Evolutionary conservation across 140 eudicot species (phyloP).

Genomic region (Stevia rebaudiana): DNA sequence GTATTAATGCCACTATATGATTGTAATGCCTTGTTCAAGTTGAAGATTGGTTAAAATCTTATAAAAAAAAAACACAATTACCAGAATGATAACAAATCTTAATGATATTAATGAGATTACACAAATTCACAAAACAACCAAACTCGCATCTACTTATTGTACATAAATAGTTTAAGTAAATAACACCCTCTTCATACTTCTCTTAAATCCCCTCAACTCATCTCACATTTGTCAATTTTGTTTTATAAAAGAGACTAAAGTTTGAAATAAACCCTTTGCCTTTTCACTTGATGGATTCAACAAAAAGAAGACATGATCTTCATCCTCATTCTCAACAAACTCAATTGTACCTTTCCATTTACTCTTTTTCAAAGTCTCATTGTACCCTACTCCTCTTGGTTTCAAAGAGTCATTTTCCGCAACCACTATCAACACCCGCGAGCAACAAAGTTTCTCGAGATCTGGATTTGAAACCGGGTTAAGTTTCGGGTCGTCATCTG

Average conservation of each 20-base stretch:
- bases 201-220: neutral
- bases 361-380: constrained; percentile 25
- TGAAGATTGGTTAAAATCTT: no score
- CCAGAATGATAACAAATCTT: no score
- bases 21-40: no score
- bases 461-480: constrained; percentile 36
- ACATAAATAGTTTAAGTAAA: no score
- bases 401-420: constrained; percentile 37
- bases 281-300: constrained; percentile 25
- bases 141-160: no score
- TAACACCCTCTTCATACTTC: neutral
- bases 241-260: constrained; percentile 16
- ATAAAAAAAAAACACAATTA: no score
- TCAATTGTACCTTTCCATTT: constrained; percentile 34
- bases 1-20: no score
- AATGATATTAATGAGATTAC: no score
- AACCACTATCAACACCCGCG: constrained; percentile 28
- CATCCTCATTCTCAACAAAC: constrained; percentile 36
- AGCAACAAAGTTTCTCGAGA: constrained; percentile 18
- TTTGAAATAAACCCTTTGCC: constrained; percentile 8
- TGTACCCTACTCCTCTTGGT: constrained; percentile 27
- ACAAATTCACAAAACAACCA: no score
- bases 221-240: neutral
- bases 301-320: constrained; percentile 42
- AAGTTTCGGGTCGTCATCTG: constrained; percentile 25